Evolutionary conservation across 2,329 filamentous ascomycete genomes (phyloP), one percentile per base, ranked within the genome.

Genomic region (Ceratocystiopsis brevicomis): DNA sequence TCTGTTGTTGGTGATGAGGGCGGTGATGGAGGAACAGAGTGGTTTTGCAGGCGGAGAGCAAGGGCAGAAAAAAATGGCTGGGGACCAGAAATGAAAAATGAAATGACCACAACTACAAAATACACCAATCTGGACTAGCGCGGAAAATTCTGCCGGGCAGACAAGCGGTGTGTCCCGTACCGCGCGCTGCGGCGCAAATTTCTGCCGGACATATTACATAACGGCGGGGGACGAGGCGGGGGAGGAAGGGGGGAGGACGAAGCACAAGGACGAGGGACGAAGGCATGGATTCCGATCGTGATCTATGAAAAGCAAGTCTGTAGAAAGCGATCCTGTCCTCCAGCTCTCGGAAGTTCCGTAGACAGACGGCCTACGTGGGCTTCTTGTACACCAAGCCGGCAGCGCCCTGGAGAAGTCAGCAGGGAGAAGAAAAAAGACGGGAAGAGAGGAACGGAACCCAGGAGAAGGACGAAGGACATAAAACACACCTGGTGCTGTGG

Each of bases 401-500:
- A 30, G 25, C 25, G 10, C 25, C 25, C 25, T 30, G 25, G 10
- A 11, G 25, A 30, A 30, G 25, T 30, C 10, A 30, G 25, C 25
- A 4, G 25, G 8, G 25, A 18, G 39, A 36, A 16, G 12, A 18
- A 3, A 34, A 35, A 21, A 17, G 18, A 19, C 10, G 30, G 11
- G 25, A 25, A n/a, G 8, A 25, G 18, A 14, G 39, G 25, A 21
- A 39, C 16, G n/a, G n/a, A n/a, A n/a, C n/a, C n/a, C n/a, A 15
- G 9, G 13, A 18, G 10, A 10, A 8, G 16, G n/a, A 3, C 2
- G 25, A 13, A 17, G 21, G 6, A 32, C 13, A 12, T 11, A n/a
- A 11, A 17, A 38, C 46, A 13, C 37, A 51, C 85, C 72, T 95
- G 87, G 57, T 94, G 86, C 54, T 79, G 90, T 6, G 87, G 87